phyloP scores from a whole-genome alignment of 164 flowering plant species.

The Buxus sempervirens region DNA sequence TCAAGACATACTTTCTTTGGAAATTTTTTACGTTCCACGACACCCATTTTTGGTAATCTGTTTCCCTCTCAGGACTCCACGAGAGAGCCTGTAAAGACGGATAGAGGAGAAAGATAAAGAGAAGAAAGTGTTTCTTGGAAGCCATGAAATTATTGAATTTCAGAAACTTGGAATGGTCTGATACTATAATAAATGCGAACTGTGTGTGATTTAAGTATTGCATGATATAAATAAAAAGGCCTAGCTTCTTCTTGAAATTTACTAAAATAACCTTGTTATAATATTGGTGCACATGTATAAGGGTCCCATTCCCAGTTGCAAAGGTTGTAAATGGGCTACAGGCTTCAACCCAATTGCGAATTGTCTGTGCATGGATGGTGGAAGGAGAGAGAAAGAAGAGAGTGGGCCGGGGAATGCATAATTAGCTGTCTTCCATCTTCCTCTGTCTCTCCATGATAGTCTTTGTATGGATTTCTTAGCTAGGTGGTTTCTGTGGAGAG shows the following conservation, averaged over 20 bases:
- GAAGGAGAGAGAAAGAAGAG: too few relatives aligned
- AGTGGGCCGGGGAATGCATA: too few relatives aligned
- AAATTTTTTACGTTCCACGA: slow-evolving; percentile 41
- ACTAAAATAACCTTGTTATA: slow-evolving; percentile 5
- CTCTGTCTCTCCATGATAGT: too few relatives aligned
- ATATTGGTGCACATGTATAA: background rate
- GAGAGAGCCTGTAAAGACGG: slow-evolving; percentile 11
- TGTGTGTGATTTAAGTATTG: slow-evolving; percentile 14
- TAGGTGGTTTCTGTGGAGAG: too few relatives aligned
- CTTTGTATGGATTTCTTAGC: too few relatives aligned
- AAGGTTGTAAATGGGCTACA: too few relatives aligned
- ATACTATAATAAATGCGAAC: background rate
- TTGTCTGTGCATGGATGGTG: too few relatives aligned
- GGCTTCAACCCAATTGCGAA: too few relatives aligned
- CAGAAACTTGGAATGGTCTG: background rate
- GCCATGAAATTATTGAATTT: slow-evolving; percentile 17
- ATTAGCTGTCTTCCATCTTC: too few relatives aligned
- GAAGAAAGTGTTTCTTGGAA: background rate
- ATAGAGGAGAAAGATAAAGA: slow-evolving; percentile 20
- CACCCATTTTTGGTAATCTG: slow-evolving; percentile 36
- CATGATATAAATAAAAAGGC: slow-evolving; percentile 2
- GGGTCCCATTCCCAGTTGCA: too few relatives aligned
- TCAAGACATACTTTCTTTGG: slow-evolving; percentile 4
- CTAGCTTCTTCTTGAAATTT: slow-evolving; percentile 9
- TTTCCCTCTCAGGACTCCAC: slow-evolving; percentile 3